These are phyloP conservation scores for Tylopilus sp. DNA, from an alignment of 768 basidiomycete genomes.

Conservation along the genomic window DNA sequence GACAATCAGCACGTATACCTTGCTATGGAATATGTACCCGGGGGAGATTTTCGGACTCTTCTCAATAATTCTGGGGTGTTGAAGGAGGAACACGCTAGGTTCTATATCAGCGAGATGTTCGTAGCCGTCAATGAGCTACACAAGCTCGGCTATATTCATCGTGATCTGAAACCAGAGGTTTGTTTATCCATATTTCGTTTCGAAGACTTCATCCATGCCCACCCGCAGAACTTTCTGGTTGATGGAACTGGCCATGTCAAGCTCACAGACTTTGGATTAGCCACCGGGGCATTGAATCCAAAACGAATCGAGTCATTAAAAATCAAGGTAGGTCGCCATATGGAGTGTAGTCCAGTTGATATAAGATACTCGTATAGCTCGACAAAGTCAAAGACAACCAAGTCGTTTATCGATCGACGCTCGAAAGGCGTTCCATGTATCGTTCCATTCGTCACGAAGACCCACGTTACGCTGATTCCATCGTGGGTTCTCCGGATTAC, in stretches of 20 bases:
- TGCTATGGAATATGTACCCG: constrained; percentile 99
- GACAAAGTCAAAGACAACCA: constrained; percentile 96
- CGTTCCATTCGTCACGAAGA: constrained; percentile 88
- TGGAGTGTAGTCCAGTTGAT: neutral
- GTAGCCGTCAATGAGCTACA: constrained; percentile 90
- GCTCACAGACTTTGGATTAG: constrained; percentile 95
- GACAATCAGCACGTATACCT: constrained; percentile 89
- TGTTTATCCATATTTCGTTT: constrained; percentile 12
- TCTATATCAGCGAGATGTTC: constrained; percentile 99
- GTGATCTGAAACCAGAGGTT: constrained; percentile 97
- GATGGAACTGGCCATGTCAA: constrained; percentile 97
- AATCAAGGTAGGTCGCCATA: constrained; percentile 60
- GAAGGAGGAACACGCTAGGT: constrained; percentile 94
- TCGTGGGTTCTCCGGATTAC: constrained; percentile 98
- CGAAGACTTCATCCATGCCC: neutral
- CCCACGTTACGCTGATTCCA: constrained; percentile 92
- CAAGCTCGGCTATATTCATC: constrained; percentile 97
- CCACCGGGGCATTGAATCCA: constrained; percentile 94
- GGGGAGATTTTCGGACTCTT: constrained; percentile 96
- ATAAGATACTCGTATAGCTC: constrained; percentile 49
- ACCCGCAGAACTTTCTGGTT: constrained; percentile 85
- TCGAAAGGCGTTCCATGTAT: constrained; percentile 94
- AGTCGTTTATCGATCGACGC: constrained; percentile 83
- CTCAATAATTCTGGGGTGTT: constrained; percentile 97
- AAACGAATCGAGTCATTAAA: constrained; percentile 92